Conservation (phyloP, 2,329 filamentous ascomycete species). For the Aspergillus flavus region DNA sequence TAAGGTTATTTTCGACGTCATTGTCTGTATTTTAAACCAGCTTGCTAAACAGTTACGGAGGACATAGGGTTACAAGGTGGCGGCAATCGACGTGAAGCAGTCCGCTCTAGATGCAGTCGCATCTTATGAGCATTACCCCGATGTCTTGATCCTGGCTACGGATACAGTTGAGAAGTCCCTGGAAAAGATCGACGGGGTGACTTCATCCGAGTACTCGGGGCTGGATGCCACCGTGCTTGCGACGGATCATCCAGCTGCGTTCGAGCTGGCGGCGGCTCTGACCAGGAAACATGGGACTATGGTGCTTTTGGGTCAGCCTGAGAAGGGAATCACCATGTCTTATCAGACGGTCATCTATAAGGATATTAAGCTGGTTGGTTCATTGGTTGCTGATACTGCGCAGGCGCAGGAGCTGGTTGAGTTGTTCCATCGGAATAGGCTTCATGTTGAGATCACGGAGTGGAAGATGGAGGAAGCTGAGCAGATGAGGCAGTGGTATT, state of each 20-base stretch:
- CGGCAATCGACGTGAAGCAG: slow-evolving; percentile 59
- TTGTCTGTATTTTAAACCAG: not conserved
- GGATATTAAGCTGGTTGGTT: slow-evolving; percentile 54
- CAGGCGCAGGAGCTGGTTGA: slow-evolving; percentile 51
- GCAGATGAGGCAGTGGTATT: slow-evolving; percentile 18
- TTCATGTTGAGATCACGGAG: slow-evolving; percentile 15
- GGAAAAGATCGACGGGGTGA: slow-evolving; percentile 44
- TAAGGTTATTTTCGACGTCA: not conserved
- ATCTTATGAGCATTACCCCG: slow-evolving; percentile 50
- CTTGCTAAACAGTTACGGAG: slow-evolving; percentile 23
- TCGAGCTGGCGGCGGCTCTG: slow-evolving; percentile 56
- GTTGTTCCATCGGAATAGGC: slow-evolving; percentile 23
- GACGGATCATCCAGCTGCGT: slow-evolving; percentile 54
- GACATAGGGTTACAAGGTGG: slow-evolving; percentile 50
- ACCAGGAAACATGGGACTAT: slow-evolving; percentile 63
- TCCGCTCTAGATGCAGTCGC: slow-evolving; percentile 56
- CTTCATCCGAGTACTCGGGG: slow-evolving; percentile 42
- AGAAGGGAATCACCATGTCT: slow-evolving; percentile 36
- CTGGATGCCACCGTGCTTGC: slow-evolving; percentile 58
- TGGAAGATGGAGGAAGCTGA: slow-evolving; percentile 20
- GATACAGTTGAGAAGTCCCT: slow-evolving; percentile 53
- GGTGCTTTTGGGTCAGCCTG: slow-evolving; percentile 60
- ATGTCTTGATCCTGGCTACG: slow-evolving; percentile 52
- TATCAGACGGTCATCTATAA: slow-evolving; percentile 49
- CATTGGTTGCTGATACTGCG: slow-evolving; percentile 43